Evolutionary conservation across 129 eudicot species (phyloP).

Genomic region (Rutidosis leptorrhynchoides): DNA sequence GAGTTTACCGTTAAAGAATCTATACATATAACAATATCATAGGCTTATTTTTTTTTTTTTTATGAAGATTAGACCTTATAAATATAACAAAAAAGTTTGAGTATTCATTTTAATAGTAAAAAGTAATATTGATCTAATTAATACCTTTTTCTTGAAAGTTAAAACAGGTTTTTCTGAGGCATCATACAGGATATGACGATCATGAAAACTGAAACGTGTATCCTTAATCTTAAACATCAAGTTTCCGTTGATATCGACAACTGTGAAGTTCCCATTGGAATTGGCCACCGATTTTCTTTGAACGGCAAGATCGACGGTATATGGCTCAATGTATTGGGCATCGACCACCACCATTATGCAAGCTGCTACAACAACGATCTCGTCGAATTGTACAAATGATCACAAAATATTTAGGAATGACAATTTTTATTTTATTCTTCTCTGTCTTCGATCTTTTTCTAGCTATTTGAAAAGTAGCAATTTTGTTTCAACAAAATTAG

Average conservation of each 20-base stretch:
- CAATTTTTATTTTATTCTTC: background rate
- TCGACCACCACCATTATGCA: conserved; percentile 39
- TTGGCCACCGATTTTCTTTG: conserved; percentile 33
- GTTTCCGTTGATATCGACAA: conserved; percentile 41
- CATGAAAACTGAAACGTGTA: conserved; percentile 33
- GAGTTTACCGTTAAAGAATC: too few relatives aligned
- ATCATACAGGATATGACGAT: conserved; percentile 46
- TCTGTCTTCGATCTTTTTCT: background rate
- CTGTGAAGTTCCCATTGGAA: conserved; percentile 32
- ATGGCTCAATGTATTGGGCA: conserved; percentile 39
- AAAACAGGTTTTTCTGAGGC: conserved; percentile 43
- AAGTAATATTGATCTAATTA: background rate
- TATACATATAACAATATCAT: background rate
- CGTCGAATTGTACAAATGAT: background rate
- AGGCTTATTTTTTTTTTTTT: background rate
- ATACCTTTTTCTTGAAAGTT: conserved; percentile 50
- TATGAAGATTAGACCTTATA: background rate
- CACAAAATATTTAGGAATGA: background rate
- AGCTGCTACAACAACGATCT: background rate
- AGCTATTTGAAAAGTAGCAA: conserved; percentile 2
- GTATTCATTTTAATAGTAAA: background rate
- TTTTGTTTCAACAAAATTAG: conserved; percentile 8
- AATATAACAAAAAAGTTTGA: background rate
- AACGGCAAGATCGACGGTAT: conserved; percentile 35
- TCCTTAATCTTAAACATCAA: conserved; percentile 47